Evolutionary conservation across 306 rosid genomes (phyloP).

Genomic region (Macrotyloma uniflorum): DNA sequence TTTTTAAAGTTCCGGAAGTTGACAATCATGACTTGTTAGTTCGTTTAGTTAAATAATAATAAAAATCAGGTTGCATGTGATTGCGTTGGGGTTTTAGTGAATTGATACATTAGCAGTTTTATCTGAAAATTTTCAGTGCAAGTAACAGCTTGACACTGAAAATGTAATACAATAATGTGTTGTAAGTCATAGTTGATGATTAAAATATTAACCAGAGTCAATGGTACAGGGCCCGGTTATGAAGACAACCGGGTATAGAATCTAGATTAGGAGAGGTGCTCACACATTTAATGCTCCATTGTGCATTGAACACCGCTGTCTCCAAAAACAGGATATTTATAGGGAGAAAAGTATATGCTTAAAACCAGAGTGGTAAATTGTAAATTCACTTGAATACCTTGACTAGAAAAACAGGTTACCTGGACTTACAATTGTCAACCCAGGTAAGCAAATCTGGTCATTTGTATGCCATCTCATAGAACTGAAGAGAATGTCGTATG

Average conservation of each 20-base stretch:
- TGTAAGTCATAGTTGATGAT: conserved; percentile 3
- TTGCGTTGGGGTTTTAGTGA: no score
- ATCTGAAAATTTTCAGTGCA: no score
- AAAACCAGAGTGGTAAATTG: neutral
- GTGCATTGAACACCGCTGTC: neutral
- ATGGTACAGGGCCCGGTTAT: neutral
- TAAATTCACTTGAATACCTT: neutral
- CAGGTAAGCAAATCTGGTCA: conserved; percentile 10
- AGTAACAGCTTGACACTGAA: neutral
- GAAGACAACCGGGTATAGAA: no score
- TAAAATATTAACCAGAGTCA: neutral
- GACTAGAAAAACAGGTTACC: conserved; percentile 7
- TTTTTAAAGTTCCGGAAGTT: neutral
- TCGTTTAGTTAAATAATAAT: neutral
- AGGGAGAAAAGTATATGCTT: neutral
- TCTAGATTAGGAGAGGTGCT: neutral
- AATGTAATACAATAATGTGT: neutral
- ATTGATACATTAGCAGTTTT: no score
- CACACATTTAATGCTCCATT: neutral
- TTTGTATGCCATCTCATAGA: neutral
- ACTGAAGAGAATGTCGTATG: neutral
- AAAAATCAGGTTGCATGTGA: neutral
- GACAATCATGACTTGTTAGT: conserved; percentile 14
- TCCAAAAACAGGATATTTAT: neutral
- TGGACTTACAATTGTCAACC: neutral